These are phyloP conservation scores for Capronia americana DNA, from an alignment of 2,329 filamentous ascomycete genomes.

Conservation along the genomic window DNA sequence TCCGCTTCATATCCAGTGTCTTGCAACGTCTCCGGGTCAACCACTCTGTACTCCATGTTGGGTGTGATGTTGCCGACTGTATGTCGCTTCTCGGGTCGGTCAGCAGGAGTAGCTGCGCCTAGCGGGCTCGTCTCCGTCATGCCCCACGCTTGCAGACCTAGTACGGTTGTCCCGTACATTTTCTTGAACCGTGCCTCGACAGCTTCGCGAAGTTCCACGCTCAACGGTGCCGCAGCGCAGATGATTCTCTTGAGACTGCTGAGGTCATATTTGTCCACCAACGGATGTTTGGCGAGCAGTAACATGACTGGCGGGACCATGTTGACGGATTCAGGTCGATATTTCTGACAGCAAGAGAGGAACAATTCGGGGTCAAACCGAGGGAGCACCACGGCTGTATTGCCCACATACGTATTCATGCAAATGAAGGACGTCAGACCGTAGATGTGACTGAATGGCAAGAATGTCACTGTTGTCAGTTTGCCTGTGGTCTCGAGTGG, in stretches of 20 bases:
- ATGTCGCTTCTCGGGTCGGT: slow-evolving; percentile 28
- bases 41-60: slow-evolving; percentile 35
- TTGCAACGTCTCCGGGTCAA: slow-evolving; percentile 33
- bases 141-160: slow-evolving; percentile 73
- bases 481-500: slow-evolving; percentile 55
- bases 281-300: slow-evolving; percentile 73
- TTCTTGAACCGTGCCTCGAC: slow-evolving; percentile 54
- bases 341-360: slow-evolving; percentile 70
- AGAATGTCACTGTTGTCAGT: slow-evolving; percentile 59
- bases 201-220: slow-evolving; percentile 62
- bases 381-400: slow-evolving; percentile 77
- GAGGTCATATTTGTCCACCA: slow-evolving; percentile 70
- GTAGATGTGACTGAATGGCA: slow-evolving; percentile 79
- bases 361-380: slow-evolving; percentile 77
- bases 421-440: slow-evolving; percentile 74
- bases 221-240: slow-evolving; percentile 73
- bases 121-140: slow-evolving; percentile 70
- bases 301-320: slow-evolving; percentile 79
- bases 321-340: slow-evolving; percentile 69
- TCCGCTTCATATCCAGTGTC: slow-evolving; percentile 27
- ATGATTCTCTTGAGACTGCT: slow-evolving; percentile 66
- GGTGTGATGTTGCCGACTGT: slow-evolving; percentile 34
- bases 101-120: slow-evolving; percentile 4
- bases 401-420: slow-evolving; percentile 59
- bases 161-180: slow-evolving; percentile 52